Evolutionary conservation across 768 basidiomycete species (phyloP).

Genomic region (Trametes meyenii): DNA sequence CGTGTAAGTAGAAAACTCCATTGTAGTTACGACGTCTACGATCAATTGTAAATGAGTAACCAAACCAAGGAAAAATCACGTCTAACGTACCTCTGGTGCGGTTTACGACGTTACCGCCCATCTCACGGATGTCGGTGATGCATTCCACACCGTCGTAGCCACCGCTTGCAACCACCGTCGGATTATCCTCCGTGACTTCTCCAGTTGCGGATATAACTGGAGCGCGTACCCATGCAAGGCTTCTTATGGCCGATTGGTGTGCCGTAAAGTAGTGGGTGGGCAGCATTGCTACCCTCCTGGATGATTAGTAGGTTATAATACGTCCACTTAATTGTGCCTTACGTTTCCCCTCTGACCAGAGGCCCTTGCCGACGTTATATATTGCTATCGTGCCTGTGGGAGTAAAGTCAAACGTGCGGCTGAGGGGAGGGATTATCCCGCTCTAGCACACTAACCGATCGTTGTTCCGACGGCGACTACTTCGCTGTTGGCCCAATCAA

Average conservation of each 20-base stretch:
- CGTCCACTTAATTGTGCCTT: conserved; percentile 13
- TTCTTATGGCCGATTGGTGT: conserved; percentile 81
- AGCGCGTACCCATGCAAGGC: conserved; percentile 72
- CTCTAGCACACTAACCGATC: conserved; percentile 56
- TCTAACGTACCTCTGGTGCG: conserved; percentile 64
- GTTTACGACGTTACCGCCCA: conserved; percentile 67
- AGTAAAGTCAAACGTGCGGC: not conserved
- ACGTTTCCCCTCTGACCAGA: conserved; percentile 40
- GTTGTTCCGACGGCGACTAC: conserved; percentile 81
- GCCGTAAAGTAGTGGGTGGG: conserved; percentile 74
- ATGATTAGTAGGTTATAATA: too few species aligned
- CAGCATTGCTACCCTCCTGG: conserved; percentile 43
- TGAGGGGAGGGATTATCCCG: not conserved
- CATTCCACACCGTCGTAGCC: conserved; percentile 82
- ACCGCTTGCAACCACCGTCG: conserved; percentile 73
- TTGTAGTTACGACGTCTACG: conserved; percentile 69
- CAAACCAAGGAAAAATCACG: not conserved
- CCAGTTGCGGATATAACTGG: conserved; percentile 59
- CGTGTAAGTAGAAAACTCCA: conserved; percentile 67
- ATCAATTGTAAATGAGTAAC: too few species aligned
- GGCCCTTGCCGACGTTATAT: conserved; percentile 34
- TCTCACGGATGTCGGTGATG: conserved; percentile 77
- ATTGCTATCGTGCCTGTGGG: conserved; percentile 37
- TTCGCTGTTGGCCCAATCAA: conserved; percentile 92
- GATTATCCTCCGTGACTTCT: conserved; percentile 51